phyloP scores from a whole-genome alignment of 2,329 filamentous ascomycete species.

The Onygenales sp. region DNA sequence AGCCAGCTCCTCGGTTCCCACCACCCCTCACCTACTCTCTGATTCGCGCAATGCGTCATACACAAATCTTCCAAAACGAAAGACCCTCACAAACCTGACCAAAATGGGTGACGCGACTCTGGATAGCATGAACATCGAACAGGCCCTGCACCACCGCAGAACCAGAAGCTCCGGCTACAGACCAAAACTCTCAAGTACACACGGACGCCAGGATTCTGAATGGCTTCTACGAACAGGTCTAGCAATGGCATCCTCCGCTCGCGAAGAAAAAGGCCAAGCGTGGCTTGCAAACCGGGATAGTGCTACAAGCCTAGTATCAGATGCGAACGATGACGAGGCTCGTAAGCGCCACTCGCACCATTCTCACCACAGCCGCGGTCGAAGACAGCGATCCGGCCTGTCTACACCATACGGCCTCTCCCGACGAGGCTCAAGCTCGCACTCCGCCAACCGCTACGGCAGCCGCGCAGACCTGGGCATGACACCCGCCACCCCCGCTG shows the following conservation, averaged over 20 bases:
- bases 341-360: conserved; percentile 12
- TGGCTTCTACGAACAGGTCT: conserved; percentile 53
- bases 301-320: conserved; percentile 42
- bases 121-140: conserved; percentile 16
- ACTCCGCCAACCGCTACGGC: conserved; percentile 21
- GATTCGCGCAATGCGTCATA: conserved; percentile 32
- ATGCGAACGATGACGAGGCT: conserved; percentile 24
- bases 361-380: conserved; percentile 18
- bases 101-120: conserved; percentile 28
- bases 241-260: conserved; percentile 45
- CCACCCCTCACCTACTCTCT: conserved; percentile 33
- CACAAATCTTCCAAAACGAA: conserved; percentile 19
- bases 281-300: conserved; percentile 50
- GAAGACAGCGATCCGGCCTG: conserved; percentile 23
- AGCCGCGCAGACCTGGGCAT: conserved; percentile 29
- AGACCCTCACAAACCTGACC: conserved; percentile 26
- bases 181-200: conserved; percentile 7
- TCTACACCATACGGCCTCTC: conserved; percentile 27
- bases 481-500: conserved; percentile 17
- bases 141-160: conserved; percentile 18
- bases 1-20: conserved; percentile 32
- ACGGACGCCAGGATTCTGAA: conserved; percentile 34
- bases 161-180: conserved; percentile 6
- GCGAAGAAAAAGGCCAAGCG: conserved; percentile 53
- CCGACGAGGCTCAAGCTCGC: conserved; percentile 24